A percentile compares a stretch with the other conserved stretches of the same genome.
Conservation (phyloP, 2,329 filamentous ascomycete genomes). For the Emericellopsis cladophorae region DNA sequence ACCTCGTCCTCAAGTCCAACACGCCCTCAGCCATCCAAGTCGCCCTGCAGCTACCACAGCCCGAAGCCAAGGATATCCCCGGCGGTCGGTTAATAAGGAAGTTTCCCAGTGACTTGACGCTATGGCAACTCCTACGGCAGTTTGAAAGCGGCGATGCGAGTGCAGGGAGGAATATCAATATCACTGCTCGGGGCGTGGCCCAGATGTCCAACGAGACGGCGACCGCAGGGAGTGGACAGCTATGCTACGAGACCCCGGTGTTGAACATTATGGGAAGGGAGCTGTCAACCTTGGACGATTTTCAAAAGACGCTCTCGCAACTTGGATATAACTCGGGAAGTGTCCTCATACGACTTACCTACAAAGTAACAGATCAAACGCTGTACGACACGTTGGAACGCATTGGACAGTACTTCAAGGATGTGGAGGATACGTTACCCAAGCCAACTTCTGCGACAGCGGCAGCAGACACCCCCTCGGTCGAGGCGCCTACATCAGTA, state of each 20-base stretch:
- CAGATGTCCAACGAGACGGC: constrained; percentile 37
- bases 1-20: constrained; percentile 77
- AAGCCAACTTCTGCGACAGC: constrained; percentile 1
- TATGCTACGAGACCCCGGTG: constrained; percentile 81
- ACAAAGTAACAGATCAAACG: constrained; percentile 63
- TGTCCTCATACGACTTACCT: constrained; percentile 65
- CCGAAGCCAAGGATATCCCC: constrained; percentile 49
- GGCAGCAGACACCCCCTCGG: constrained; percentile 4
- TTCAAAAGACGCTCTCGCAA: constrained; percentile 82
- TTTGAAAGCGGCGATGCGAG: constrained; percentile 70
- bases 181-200: constrained; percentile 73
- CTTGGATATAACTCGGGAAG: constrained; percentile 79
- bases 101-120: constrained; percentile 72
- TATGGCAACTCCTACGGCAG: constrained; percentile 84
- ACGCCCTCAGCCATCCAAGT: constrained; percentile 79
- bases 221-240: constrained; percentile 51
- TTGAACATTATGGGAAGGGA: constrained; percentile 76
- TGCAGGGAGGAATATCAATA: constrained; percentile 52
- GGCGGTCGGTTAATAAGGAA: constrained; percentile 67
- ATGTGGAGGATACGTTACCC: constrained; percentile 4
- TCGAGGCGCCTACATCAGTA: constrained; percentile 3
- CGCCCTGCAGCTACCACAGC: constrained; percentile 70
- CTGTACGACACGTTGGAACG: constrained; percentile 75
- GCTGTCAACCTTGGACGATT: constrained; percentile 61
- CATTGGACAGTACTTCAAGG: constrained; percentile 60